These are phyloP conservation scores for Hymenoscyphus fructigenus DNA, from an alignment of 2,329 filamentous ascomycete genomes.

Conservation along the genomic window DNA sequence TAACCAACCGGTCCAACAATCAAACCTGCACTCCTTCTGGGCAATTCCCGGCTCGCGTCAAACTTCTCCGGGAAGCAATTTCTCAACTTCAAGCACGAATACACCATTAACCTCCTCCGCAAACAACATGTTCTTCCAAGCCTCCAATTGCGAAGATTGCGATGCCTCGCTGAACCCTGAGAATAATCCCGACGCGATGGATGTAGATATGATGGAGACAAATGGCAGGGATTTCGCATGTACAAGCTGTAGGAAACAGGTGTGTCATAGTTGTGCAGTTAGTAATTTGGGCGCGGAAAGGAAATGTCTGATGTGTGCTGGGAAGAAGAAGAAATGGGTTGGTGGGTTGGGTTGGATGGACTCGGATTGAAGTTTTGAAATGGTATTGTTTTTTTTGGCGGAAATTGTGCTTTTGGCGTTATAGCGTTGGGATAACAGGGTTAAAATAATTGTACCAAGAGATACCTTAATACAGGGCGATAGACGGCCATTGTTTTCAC, in stretches of 20 bases:
- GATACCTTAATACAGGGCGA: too few relatives aligned
- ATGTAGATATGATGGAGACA: conserved; percentile 42
- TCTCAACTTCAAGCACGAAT: conserved; percentile 28
- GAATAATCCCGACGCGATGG: conserved; percentile 40
- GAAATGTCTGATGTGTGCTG: conserved; percentile 53
- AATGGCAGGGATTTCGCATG: conserved; percentile 42
- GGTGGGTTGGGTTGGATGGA: conserved; percentile 27
- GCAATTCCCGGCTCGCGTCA: conserved; percentile 42
- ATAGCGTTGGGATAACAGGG: too few relatives aligned
- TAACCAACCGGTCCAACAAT: conserved; percentile 39
- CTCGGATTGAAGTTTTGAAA: background rate
- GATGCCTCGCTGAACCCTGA: conserved; percentile 36
- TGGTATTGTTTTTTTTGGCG: conserved; percentile 11
- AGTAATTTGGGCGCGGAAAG: conserved; percentile 56
- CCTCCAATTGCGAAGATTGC: conserved; percentile 55
- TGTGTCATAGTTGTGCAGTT: conserved; percentile 60
- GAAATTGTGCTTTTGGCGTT: too few relatives aligned
- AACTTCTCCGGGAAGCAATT: conserved; percentile 37
- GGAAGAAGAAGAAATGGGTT: conserved; percentile 24
- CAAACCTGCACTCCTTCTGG: conserved; percentile 62
- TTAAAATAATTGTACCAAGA: too few relatives aligned
- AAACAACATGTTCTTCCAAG: conserved; percentile 26
- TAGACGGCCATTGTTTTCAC: too few relatives aligned
- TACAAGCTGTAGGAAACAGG: conserved; percentile 51
- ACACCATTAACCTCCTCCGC: conserved; percentile 15